Conservation (phyloP, 2,329 filamentous ascomycete species). For the Zalaria obscura region DNA sequence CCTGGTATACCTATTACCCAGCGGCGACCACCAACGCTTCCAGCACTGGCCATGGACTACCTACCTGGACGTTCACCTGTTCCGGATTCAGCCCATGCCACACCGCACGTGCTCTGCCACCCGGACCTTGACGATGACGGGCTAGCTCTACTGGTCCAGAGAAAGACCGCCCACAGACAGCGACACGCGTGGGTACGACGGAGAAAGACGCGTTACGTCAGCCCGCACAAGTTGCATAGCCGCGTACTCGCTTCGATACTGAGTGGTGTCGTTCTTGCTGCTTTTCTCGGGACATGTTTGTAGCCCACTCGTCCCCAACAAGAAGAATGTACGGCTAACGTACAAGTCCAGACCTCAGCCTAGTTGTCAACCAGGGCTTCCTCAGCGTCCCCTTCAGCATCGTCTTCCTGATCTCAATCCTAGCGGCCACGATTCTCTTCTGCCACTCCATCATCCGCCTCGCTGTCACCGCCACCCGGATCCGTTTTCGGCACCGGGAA, state of each 20-base stretch:
- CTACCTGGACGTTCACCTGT: constrained; percentile 9
- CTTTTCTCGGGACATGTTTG: constrained; percentile 19
- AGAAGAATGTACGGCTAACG: background rate
- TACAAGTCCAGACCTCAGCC: constrained; percentile 47
- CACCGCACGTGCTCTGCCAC: constrained; percentile 13
- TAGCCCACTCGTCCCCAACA: background rate
- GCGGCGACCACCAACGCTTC: constrained; percentile 4
- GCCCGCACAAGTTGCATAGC: background rate
- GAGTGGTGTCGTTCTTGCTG: constrained; percentile 13
- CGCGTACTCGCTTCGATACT: constrained; percentile 10
- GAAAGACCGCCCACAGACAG: constrained; percentile 11
- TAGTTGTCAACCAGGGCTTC: constrained; percentile 52
- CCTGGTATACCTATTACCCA: constrained; percentile 2
- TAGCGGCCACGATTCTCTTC: constrained; percentile 65
- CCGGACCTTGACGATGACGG: constrained; percentile 16
- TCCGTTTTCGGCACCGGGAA: constrained; percentile 12
- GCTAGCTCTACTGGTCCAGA: constrained; percentile 12
- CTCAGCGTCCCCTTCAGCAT: constrained; percentile 59
- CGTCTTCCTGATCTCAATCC: constrained; percentile 62
- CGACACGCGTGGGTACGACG: constrained; percentile 11
- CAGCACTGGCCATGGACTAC: constrained; percentile 8
- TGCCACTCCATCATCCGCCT: constrained; percentile 64
- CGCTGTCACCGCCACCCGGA: constrained; percentile 47
- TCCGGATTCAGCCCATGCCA: constrained; percentile 13
- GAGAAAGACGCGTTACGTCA: background rate